Base-by-base conservation (phyloP, 495 filamentous ascomycete species). In the Aspergillus baeticus region DNA sequence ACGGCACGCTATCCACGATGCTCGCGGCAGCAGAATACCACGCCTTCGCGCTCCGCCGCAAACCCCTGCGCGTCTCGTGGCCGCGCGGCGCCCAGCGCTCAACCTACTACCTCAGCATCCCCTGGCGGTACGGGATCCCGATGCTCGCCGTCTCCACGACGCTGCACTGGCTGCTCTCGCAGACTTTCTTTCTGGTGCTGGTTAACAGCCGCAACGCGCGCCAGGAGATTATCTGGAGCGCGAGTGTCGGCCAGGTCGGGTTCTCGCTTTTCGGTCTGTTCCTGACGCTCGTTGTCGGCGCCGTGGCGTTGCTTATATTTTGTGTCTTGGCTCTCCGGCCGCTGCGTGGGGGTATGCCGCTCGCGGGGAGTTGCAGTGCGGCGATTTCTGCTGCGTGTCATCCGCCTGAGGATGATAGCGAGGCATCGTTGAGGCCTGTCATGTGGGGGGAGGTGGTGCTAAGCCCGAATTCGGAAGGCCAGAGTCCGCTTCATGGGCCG, bases 161-260 rank as follows among this genome's bases (percentile, higher is more conserved):
- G 3, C 50, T 73, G 1, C 77, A 78, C 43, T 77, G 75, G 73
- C 63, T 74, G 1, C 51, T 72, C 6, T 76, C 74, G 4, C 69
- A 79, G 51, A 62, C 61, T 21, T 39, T 75, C 1, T 77, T 77
- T 39, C 50, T 52, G 6, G 57, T 57, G 4, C 3, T 29, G 4
- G 26, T 29, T 8, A 3, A 8, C 26, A 4, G 8, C 8, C 4
- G 3, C 4, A 29, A 29, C 26, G 26, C 8, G 26, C 26, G 8
- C 26, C 4, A 8, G 8, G 26, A 29, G 26, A 3, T 8, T 29
- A 4, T 8, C 26, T 8, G 26, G 3, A 8, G 26, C 26, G 8
- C 26, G 26, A 29, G 3, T 8, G 26, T 8, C n/a, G n/a, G 26
- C 26, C 26, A 4, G 26, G n/a, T n/a, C 26, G 26, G 26, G 8